These are phyloP conservation scores for Colletotrichum truncatum DNA, from an alignment of 2,329 filamentous ascomycete genomes.

Conservation along the genomic window DNA sequence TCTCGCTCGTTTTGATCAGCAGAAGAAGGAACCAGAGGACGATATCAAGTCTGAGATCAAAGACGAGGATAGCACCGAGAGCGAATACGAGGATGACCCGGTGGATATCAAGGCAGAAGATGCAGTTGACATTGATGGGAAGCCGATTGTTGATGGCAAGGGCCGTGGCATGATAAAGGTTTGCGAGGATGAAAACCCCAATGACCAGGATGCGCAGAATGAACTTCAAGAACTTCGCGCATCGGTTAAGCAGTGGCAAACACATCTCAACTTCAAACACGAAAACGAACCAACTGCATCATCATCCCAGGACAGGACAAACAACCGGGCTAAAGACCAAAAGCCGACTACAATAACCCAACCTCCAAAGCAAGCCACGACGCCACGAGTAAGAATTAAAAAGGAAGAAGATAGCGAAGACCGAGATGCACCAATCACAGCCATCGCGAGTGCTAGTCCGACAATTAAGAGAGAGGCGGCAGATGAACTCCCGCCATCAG, in stretches of 20 bases:
- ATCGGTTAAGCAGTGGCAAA: constrained; percentile 38
- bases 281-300: not conserved
- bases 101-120: constrained; percentile 56
- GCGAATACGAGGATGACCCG: constrained; percentile 57
- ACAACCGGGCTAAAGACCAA: not conserved
- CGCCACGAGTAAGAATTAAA: constrained; percentile 2
- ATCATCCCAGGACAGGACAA: not conserved
- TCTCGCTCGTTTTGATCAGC: constrained; percentile 74
- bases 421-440: not conserved
- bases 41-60: constrained; percentile 40
- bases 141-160: constrained; percentile 70
- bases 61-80: constrained; percentile 46
- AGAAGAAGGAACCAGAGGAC: constrained; percentile 60
- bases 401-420: not conserved
- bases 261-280: constrained; percentile 18
- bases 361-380: not conserved
- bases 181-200: constrained; percentile 73
- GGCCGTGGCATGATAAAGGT: constrained; percentile 77
- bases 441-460: not conserved
- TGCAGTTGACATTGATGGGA: constrained; percentile 72
- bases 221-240: constrained; percentile 75
- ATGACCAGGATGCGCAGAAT: constrained; percentile 64
- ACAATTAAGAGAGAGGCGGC: constrained; percentile 12
- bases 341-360: not conserved
- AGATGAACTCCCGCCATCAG: not conserved